Base-by-base conservation (phyloP, 306 rosid species). In the Neltuma alba region DNA sequence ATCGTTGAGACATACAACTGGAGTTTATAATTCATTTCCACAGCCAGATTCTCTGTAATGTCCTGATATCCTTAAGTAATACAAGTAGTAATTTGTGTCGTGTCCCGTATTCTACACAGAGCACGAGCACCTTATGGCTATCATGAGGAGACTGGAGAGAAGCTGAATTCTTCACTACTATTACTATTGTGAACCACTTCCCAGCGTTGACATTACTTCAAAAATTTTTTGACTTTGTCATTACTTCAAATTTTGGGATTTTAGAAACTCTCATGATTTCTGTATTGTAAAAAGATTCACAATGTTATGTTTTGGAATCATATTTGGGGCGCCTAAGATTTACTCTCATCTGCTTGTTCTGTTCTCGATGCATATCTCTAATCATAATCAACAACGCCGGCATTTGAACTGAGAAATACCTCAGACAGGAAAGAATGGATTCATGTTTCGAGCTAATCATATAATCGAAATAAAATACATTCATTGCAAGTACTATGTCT, bases 281-380 rank as follows among this genome's bases (percentile, higher is more conserved):
- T 62, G 25, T 31, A 6, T 62, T 62, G 23, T 3, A 16, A 63
- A 3, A 33, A 23, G 21, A 66, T 23, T 23, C 20, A 12, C 14
- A 14, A 9, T 42, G 57, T 23, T 69, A 9, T 20, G 72, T 15
- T n/a, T 58, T 30, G 37, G 33, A 74, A 15, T 44, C 18, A 70
- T 47, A 73, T 73, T 76, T 50, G 74, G 52, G 69, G 40, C 47
- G 68, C 40, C 55, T 23, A 20, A 48, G 63, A 54, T 79, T 74
- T 0, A 33, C 7, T 75, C 64, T 48, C 11, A 57, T 41, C 55
- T 75, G 54, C 30, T 75, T 40, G 44, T 67, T 69, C 44, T 28
- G 31, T 20, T 73, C 62, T 31, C 54, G 48, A 58, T 74, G 74
- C 31, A 70, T 62, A 34, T 70, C 18, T 70, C 18, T 50, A 23